Conservation (phyloP, 2,329 filamentous ascomycete genomes). For the Fonsecaea erecta region DNA sequence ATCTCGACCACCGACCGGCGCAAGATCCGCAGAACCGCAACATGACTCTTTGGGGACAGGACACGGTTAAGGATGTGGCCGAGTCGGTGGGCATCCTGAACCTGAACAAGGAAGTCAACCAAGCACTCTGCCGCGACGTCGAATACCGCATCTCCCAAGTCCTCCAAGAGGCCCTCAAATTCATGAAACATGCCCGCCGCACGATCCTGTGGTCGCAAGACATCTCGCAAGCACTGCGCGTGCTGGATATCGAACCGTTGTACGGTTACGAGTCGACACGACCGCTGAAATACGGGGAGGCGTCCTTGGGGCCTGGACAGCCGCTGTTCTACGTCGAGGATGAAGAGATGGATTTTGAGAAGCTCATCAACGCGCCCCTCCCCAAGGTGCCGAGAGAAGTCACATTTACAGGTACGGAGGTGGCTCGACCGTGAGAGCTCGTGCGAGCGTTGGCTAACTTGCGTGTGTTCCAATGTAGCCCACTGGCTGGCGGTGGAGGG, state of each 20-base stretch:
- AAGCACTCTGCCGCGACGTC: constrained; percentile 87
- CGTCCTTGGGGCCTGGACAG: constrained; percentile 89
- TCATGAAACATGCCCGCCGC: constrained; percentile 89
- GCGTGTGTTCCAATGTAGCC: constrained; percentile 59
- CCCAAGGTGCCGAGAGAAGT: constrained; percentile 94
- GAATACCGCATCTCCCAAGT: constrained; percentile 95
- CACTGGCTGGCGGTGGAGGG: constrained; percentile 98
- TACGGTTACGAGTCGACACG: constrained; percentile 87
- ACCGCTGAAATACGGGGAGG: constrained; percentile 88
- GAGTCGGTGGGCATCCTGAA: constrained; percentile 89
- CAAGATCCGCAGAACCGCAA: constrained; percentile 7
- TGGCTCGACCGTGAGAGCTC: neutral
- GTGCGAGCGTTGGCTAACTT: neutral
- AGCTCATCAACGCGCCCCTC: constrained; percentile 93
- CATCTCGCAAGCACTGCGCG: constrained; percentile 79
- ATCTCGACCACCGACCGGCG: neutral
- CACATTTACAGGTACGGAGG: constrained; percentile 76
- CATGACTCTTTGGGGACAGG: constrained; percentile 81
- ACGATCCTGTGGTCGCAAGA: constrained; percentile 89
- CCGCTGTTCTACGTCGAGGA: constrained; percentile 97
- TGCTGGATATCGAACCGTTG: constrained; percentile 84
- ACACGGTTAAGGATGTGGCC: constrained; percentile 93
- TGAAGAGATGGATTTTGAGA: constrained; percentile 98
- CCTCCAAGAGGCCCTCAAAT: constrained; percentile 89
- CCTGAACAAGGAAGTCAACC: constrained; percentile 82